These are phyloP conservation scores for Schoenoplectus tabernaemontani DNA, from an alignment of 202 grass and related monocot genomes.

Conservation along the genomic window DNA sequence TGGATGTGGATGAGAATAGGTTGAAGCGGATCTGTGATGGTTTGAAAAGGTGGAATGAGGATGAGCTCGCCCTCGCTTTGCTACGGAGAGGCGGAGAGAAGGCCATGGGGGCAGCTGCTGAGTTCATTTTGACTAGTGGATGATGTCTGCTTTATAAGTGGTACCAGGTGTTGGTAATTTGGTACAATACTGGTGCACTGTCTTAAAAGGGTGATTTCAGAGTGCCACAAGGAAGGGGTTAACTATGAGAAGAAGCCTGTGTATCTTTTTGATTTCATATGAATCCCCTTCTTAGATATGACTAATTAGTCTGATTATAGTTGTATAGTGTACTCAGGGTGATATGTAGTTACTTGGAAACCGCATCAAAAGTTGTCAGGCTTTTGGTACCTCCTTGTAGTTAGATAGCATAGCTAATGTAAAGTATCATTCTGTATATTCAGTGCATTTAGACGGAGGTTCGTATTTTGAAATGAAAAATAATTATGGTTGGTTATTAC, in stretches of 20 bases:
- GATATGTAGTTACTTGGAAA: not conserved
- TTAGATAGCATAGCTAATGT: not conserved
- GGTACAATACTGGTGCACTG: not conserved
- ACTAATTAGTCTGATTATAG: not conserved
- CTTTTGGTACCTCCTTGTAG: not conserved
- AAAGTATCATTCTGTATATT: not conserved
- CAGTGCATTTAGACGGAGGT: not conserved
- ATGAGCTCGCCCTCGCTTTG: conserved; percentile 55
- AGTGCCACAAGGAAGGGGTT: not conserved
- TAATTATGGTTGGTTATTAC: not conserved
- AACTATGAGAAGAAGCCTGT: not conserved
- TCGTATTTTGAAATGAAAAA: not conserved
- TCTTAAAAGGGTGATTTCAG: not conserved
- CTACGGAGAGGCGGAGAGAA: conserved; percentile 39
- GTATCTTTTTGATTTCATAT: not conserved
- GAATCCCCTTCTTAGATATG: not conserved
- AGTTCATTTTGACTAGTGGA: conserved; percentile 53
- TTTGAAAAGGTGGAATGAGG: conserved; percentile 60
- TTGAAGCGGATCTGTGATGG: conserved; percentile 53
- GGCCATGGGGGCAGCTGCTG: conserved; percentile 49
- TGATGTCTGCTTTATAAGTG: conserved; percentile 19
- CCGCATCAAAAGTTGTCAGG: not conserved
- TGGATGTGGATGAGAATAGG: conserved; percentile 55
- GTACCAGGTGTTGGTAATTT: conserved; percentile 5
- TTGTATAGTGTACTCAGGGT: conserved; percentile 1